Evolutionary conservation across 768 basidiomycete species (phyloP).

Genomic region (Chalciporus pseudorubinellus): DNA sequence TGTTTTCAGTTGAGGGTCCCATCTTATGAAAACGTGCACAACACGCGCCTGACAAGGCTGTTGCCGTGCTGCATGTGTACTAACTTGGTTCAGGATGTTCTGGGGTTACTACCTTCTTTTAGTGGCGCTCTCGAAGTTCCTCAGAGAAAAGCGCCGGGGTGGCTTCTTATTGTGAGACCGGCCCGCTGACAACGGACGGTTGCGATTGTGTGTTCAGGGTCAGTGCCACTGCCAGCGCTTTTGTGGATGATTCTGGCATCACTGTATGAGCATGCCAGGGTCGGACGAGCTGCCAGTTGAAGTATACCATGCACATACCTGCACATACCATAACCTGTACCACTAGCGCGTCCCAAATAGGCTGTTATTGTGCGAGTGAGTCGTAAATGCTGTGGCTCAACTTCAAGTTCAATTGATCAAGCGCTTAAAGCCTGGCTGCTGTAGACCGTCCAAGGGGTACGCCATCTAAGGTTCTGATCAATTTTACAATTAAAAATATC

Average conservation of each 20-base stretch:
- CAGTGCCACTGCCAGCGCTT: background rate
- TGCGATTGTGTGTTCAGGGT: constrained; percentile 2
- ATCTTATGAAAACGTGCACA: constrained; percentile 36
- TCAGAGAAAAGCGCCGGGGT: constrained; percentile 10
- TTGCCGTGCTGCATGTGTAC: constrained; percentile 24
- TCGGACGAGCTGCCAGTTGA: background rate
- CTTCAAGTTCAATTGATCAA: too few species aligned
- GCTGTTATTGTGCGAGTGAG: too few species aligned
- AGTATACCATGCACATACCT: too few species aligned
- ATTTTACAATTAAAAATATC: background rate
- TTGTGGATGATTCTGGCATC: constrained; percentile 1
- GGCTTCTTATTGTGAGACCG: background rate
- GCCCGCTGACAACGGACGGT: constrained; percentile 17
- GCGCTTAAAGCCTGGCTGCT: too few species aligned
- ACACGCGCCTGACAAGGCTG: constrained; percentile 34
- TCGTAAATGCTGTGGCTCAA: too few species aligned
- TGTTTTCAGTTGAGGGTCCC: constrained; percentile 35
- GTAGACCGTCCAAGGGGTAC: background rate
- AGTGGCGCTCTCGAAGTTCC: constrained; percentile 16
- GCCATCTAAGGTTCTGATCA: background rate
- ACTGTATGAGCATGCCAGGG: background rate
- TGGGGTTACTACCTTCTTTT: constrained; percentile 18
- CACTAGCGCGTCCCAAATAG: background rate
- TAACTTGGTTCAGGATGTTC: constrained; percentile 20
- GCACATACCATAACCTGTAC: constrained; percentile 3